Evolutionary conservation across 2,329 filamentous ascomycete species (phyloP).

Genomic region (Macrophomina tecta): DNA sequence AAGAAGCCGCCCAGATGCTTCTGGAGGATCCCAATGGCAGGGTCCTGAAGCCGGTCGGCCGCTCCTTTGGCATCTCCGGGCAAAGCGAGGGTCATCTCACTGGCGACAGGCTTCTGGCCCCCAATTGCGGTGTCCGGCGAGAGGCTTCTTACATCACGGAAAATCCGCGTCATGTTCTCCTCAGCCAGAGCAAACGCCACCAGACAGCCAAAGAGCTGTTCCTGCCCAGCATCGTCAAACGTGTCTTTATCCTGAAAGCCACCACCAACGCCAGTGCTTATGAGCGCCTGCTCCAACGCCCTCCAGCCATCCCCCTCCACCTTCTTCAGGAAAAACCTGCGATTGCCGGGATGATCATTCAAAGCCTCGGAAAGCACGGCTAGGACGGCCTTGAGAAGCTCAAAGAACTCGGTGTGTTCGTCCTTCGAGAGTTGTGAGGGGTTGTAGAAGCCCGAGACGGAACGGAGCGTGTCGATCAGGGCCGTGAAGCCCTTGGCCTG

Average conservation of each 20-base stretch:
- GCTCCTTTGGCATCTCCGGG: background rate
- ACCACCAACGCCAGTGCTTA: slow-evolving; percentile 63
- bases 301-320: slow-evolving; percentile 81
- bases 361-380: slow-evolving; percentile 77
- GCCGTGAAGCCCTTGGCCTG: slow-evolving; percentile 79
- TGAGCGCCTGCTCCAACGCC: slow-evolving; percentile 74
- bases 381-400: slow-evolving; percentile 73
- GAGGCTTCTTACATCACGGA: slow-evolving; percentile 50
- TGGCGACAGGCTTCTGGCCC: slow-evolving; percentile 34
- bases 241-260: slow-evolving; percentile 38
- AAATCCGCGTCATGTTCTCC: slow-evolving; percentile 73
- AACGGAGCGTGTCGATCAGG: slow-evolving; percentile 71
- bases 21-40: slow-evolving; percentile 33
- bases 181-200: slow-evolving; percentile 82
- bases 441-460: slow-evolving; percentile 78
- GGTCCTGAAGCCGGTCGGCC: slow-evolving; percentile 28
- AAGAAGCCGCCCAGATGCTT: slow-evolving; percentile 42
- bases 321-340: slow-evolving; percentile 80
- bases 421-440: slow-evolving; percentile 65
- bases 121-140: slow-evolving; percentile 26
- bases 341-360: slow-evolving; percentile 81
- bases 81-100: background rate
- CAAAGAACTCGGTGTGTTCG: slow-evolving; percentile 70
- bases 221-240: slow-evolving; percentile 51
- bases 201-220: slow-evolving; percentile 83